Percentiles rank a stretch among this genome's conserved stretches.
phyloP scores from a whole-genome alignment of 805 yeast species.

The Ogataea paraovalis region DNA sequence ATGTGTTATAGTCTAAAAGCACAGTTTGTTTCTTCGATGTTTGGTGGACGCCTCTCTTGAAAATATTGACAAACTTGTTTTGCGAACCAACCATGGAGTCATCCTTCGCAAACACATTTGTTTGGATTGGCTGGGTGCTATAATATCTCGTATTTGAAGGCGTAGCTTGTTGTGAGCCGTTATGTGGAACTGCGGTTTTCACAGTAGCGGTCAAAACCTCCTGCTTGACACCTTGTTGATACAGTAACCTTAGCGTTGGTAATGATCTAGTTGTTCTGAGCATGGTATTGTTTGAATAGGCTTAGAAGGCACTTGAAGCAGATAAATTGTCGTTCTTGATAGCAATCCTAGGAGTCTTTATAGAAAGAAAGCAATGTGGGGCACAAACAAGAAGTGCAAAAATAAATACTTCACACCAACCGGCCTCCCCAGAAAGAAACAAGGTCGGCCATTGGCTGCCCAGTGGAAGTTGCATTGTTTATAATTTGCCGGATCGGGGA shows the following conservation, averaged over 20 bases:
- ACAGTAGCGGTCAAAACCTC: constrained; percentile 1
- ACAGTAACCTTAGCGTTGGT: constrained; percentile 29
- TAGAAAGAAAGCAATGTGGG: too few relatives aligned
- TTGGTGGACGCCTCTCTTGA: constrained; percentile 31
- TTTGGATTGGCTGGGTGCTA: constrained; percentile 3
- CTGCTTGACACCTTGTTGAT: constrained; percentile 21
- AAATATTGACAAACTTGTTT: constrained; percentile 10
- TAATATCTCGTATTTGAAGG: constrained; percentile 9
- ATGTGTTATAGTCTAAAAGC: constrained; percentile 23
- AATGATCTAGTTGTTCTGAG: constrained; percentile 33
- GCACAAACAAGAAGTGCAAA: too few relatives aligned
- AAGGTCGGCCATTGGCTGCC: not conserved
- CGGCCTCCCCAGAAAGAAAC: too few relatives aligned
- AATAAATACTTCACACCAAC: too few relatives aligned
- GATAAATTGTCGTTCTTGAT: too few relatives aligned
- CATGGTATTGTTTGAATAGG: constrained; percentile 6
- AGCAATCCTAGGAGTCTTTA: too few relatives aligned
- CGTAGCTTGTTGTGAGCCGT: not conserved
- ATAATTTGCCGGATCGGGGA: not conserved
- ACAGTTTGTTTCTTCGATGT: constrained; percentile 31
- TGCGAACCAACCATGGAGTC: constrained; percentile 1
- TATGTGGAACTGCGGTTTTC: not conserved
- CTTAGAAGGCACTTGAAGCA: too few relatives aligned
- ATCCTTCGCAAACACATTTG: constrained; percentile 6
- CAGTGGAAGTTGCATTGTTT: not conserved